A percentile compares a stretch with the other conserved stretches of the same genome.
These are phyloP conservation scores for Colletotrichum echinochloae DNA, from an alignment of 2,329 filamentous ascomycete genomes.

Conservation along the genomic window DNA sequence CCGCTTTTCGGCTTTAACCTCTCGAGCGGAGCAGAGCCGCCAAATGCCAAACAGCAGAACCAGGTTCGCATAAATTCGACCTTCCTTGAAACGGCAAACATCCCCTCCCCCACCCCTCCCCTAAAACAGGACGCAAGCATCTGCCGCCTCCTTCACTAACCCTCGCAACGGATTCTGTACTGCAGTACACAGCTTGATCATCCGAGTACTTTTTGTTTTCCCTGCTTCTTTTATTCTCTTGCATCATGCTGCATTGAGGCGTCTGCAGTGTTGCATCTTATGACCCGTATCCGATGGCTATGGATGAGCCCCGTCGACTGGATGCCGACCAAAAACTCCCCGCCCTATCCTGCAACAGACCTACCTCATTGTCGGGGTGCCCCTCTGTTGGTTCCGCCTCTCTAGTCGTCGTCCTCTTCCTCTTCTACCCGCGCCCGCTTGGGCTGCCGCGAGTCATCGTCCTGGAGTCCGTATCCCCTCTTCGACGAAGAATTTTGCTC, in stretches of 20 bases:
- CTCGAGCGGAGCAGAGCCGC: slow-evolving; percentile 7
- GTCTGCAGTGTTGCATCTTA: neutral
- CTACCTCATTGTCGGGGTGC: neutral
- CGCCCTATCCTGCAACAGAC: neutral
- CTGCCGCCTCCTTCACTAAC: slow-evolving; percentile 13
- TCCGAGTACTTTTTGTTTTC: slow-evolving; percentile 1
- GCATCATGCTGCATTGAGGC: slow-evolving; percentile 18
- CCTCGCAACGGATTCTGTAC: slow-evolving; percentile 22
- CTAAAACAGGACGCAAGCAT: slow-evolving; percentile 35
- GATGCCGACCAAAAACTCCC: slow-evolving; percentile 8
- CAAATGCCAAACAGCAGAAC: neutral
- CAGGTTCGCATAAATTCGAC: slow-evolving; percentile 29
- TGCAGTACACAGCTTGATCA: slow-evolving; percentile 16
- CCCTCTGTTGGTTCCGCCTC: neutral
- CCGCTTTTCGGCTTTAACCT: slow-evolving; percentile 34
- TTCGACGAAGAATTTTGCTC: slow-evolving; percentile 71
- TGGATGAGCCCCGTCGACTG: slow-evolving; percentile 10
- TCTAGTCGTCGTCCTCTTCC: slow-evolving; percentile 74
- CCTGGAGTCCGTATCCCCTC: slow-evolving; percentile 82
- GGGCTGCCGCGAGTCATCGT: slow-evolving; percentile 67
- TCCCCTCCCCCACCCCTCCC: neutral
- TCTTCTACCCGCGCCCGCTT: slow-evolving; percentile 86
- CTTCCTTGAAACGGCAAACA: slow-evolving; percentile 30
- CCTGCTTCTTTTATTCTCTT: neutral
- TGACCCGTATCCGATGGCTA: slow-evolving; percentile 7